Evolutionary conservation across 1,139 yeast genomes (phyloP).

Genomic region (Geotrichum phurueaensis): DNA sequence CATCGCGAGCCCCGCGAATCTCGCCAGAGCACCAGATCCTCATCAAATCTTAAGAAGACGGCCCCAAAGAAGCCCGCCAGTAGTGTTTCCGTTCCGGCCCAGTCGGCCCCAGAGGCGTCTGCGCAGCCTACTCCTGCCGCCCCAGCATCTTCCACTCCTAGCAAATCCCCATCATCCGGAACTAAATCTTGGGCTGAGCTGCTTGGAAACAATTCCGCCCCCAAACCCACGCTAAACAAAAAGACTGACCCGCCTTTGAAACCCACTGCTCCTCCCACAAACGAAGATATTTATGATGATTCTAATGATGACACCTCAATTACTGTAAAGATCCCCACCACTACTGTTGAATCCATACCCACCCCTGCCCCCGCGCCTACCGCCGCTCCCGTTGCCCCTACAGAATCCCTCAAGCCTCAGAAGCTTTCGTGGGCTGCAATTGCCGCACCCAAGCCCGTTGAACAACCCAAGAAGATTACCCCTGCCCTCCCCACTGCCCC

Average conservation of each 20-base stretch:
- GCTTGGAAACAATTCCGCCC: slow-evolving; percentile 20
- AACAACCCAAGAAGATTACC: slow-evolving; percentile 12
- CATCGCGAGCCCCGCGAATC: slow-evolving; percentile 16
- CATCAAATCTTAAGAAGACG: background rate
- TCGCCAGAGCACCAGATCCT: background rate
- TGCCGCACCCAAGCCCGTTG: slow-evolving; percentile 34
- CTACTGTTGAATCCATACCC: slow-evolving; percentile 14
- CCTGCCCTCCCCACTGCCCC: slow-evolving; percentile 4
- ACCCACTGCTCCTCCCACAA: slow-evolving; percentile 14
- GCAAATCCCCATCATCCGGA: background rate
- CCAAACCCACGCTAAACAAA: background rate
- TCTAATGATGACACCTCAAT: slow-evolving; percentile 6
- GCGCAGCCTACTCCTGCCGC: slow-evolving; percentile 16
- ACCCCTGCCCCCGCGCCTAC: slow-evolving; percentile 17
- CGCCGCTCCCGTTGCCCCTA: background rate
- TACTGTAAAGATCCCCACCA: slow-evolving; percentile 17
- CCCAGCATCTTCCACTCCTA: slow-evolving; percentile 25
- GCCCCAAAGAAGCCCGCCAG: background rate
- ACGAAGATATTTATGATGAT: slow-evolving; percentile 10
- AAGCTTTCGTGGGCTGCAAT: slow-evolving; percentile 39
- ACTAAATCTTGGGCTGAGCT: slow-evolving; percentile 29
- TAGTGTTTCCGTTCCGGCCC: slow-evolving; percentile 20
- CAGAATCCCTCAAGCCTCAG: background rate
- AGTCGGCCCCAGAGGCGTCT: slow-evolving; percentile 15
- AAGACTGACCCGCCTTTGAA: slow-evolving; percentile 14